Conservation (phyloP, 129 eudicot species). For the Lonicera japonica region DNA sequence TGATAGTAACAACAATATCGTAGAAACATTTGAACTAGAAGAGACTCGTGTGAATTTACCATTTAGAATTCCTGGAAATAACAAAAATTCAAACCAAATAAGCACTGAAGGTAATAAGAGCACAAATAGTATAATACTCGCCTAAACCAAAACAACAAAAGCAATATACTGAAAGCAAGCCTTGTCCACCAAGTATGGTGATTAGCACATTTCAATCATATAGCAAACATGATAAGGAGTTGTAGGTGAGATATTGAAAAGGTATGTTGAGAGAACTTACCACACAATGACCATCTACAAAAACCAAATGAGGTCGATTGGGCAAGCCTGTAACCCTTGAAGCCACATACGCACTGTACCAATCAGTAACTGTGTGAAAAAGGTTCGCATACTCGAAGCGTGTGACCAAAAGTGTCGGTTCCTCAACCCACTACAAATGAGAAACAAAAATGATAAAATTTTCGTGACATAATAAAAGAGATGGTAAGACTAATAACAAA, state of each 20-base stretch:
- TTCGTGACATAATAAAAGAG: slow-evolving; percentile 2
- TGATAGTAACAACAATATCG: no score
- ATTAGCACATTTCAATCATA: no score
- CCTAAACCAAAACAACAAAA: no score
- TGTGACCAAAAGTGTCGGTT: slow-evolving; percentile 84
- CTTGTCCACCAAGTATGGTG: no score
- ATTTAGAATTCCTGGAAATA: no score
- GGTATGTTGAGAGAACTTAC: slow-evolving; percentile 32
- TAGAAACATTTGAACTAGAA: no score
- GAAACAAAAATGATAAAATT: slow-evolving; percentile 23
- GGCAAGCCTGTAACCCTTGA: slow-evolving; percentile 87
- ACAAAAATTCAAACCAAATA: no score
- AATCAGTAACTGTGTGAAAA: slow-evolving; percentile 93
- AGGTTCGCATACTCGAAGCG: slow-evolving; percentile 96
- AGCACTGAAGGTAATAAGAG: no score
- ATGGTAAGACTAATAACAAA: neutral
- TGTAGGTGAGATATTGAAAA: neutral
- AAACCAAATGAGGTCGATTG: slow-evolving; percentile 73
- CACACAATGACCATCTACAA: slow-evolving; percentile 69
- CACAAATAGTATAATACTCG: no score
- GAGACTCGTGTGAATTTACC: no score
- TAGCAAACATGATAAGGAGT: neutral
- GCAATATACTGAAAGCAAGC: no score
- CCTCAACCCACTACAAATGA: slow-evolving; percentile 92
- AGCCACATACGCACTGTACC: slow-evolving; percentile 94